A percentile compares a stretch with the other conserved stretches of the same genome.
Conservation (phyloP, 2,329 filamentous ascomycete species). For the Ramichloridium luteum region DNA sequence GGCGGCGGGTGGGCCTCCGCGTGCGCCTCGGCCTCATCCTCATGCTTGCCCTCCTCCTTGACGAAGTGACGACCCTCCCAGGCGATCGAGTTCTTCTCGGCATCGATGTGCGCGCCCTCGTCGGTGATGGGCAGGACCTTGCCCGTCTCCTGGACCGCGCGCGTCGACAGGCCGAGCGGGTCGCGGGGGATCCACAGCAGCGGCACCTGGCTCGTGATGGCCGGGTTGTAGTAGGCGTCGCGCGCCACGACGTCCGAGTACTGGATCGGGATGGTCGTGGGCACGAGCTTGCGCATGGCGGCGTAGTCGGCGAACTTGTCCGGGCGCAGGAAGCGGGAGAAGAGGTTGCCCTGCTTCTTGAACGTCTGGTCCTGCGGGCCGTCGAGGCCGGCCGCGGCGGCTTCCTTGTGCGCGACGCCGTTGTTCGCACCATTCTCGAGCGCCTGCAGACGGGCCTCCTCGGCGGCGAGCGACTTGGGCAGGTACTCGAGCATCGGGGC, state of each 20-base stretch:
- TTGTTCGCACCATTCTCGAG: conserved; percentile 21
- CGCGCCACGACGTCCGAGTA: conserved; percentile 52
- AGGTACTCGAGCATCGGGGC: conserved; percentile 66
- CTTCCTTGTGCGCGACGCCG: conserved; percentile 14
- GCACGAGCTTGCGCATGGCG: conserved; percentile 56
- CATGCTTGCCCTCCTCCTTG: too few species aligned
- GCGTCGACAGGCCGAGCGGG: conserved; percentile 56
- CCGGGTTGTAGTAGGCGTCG: conserved; percentile 63
- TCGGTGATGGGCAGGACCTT: conserved; percentile 70
- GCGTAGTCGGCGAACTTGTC: conserved; percentile 64
- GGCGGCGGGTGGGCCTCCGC: conserved; percentile 46
- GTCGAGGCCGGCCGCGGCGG: conserved; percentile 14
- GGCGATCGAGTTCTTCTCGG: conserved; percentile 53
- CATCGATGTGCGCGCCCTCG: conserved; percentile 54
- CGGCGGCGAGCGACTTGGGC: conserved; percentile 38
- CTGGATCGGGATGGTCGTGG: conserved; percentile 42
- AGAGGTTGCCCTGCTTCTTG: conserved; percentile 42
- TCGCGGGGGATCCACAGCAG: conserved; percentile 81
- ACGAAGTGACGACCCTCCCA: too few species aligned
- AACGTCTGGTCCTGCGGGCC: conserved; percentile 21
- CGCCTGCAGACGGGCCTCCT: conserved; percentile 26
- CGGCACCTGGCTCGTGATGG: conserved; percentile 49
- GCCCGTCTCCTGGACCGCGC: conserved; percentile 63
- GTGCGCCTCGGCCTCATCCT: conserved; percentile 34
- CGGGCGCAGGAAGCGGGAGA: conserved; percentile 62